phyloP scores from a whole-genome alignment of 495 filamentous ascomycete species.

The Pseudomonodictys pantanalensis region DNA sequence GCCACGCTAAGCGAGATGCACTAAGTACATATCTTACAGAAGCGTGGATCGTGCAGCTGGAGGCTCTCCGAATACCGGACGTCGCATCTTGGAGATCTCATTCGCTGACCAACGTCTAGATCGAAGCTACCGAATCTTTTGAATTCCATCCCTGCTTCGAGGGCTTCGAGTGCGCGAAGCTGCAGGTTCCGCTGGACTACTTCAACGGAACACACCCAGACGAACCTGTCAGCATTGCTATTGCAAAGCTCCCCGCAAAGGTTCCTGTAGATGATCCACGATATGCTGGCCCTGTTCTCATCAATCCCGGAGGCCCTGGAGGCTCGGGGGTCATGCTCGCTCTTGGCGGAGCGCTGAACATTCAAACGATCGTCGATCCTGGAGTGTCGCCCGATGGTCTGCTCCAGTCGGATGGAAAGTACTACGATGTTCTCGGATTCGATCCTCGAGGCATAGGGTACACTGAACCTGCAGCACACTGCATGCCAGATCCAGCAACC shows the following conservation, averaged over 20 bases:
- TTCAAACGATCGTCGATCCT: slow-evolving; percentile 45
- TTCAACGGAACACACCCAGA: slow-evolving; percentile 42
- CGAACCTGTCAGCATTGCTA: slow-evolving; percentile 39
- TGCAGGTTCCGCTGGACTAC: slow-evolving; percentile 44
- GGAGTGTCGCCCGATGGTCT: slow-evolving; percentile 9
- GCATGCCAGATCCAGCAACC: slow-evolving; percentile 43
- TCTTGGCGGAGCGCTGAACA: slow-evolving; percentile 11
- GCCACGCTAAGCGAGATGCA: too few relatives aligned
- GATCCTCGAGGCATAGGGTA: slow-evolving; percentile 47
- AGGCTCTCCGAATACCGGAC: too few relatives aligned
- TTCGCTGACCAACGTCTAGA: slow-evolving; percentile 3
- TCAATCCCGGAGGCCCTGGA: slow-evolving; percentile 50
- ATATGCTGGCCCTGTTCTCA: slow-evolving; percentile 45
- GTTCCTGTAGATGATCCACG: slow-evolving; percentile 43
- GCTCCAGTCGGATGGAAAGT: slow-evolving; percentile 38
- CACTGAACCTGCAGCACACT: slow-evolving; percentile 43
- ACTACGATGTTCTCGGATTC: slow-evolving; percentile 56
- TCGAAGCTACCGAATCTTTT: slow-evolving; percentile 14
- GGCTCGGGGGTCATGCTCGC: slow-evolving; percentile 42
- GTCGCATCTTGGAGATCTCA: neutral
- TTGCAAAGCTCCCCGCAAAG: slow-evolving; percentile 41
- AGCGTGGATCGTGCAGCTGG: too few relatives aligned
- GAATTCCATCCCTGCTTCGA: slow-evolving; percentile 33
- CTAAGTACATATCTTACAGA: too few relatives aligned
- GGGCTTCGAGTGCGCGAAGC: slow-evolving; percentile 42